Evolutionary conservation across 305 asterid genomes (phyloP), one percentile per base, ranked within the genome.

Genomic region (Striga hermonthica): DNA sequence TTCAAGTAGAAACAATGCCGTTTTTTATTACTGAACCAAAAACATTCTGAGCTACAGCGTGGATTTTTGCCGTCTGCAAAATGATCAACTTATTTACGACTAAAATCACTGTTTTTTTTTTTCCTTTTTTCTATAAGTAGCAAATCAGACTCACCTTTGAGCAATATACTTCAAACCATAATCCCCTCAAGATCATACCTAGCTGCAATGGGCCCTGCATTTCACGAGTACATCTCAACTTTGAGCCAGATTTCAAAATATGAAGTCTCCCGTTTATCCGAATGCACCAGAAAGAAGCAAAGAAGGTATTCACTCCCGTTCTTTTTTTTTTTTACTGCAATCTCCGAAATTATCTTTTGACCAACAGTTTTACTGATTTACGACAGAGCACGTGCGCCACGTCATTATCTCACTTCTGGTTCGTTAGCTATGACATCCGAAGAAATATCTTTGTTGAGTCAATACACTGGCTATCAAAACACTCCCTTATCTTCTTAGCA

Each of bases 221-320:
- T 80, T 75, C 91, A 86, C 59, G 99, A 93, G 75, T 93, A 90
- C 74, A 69, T 84, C 57, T 83, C 95, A 37, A 75, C 95, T 35
- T 76, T 88, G 83, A 79, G 90, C 85, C 96, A 73, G 75, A 88
- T 93, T 45, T 90, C 99, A 64, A 84, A 88, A 86, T 79, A 64
- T 62, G 95, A 87, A 75, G 66, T 84, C 72, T 72, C 76, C 44
- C 87, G 79, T 54, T 54, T 83, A 72, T 78, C 94, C 3, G 87
- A 80, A 38, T 53, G 65, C 73, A 9, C 43, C 62, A 74, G 70
- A 58, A 75, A 76, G 72, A 78, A 70, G 52, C 80, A 66, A 74
- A 83, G 94, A 88, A 77, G 97, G 97, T 88, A 80, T 8, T 75
- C 45, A 44, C 64, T 28, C 2, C n/a, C 59, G 1, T 22, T 22